Base-by-base conservation (phyloP, 768 basidiomycete genomes). In the Mycena rebaudengoi region DNA sequence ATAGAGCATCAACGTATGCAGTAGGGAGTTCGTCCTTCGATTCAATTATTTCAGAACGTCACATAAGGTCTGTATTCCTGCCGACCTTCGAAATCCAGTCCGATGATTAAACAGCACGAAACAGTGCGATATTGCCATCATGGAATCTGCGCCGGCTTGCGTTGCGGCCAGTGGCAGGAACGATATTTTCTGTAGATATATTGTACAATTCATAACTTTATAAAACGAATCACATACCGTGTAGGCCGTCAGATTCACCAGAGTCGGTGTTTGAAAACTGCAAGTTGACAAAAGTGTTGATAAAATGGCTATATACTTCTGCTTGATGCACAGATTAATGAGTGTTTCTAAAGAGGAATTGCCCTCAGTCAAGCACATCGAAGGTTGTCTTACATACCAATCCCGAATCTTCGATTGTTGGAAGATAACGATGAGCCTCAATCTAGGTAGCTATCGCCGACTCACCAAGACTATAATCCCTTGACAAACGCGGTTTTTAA, bases 1-100 rank as follows among this genome's bases (percentile, higher is more conserved):
- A 28, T 54, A 54, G 11, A 41, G 13, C 26, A 54, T 54, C n/a
- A 54, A n/a, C 4, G 39, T 54, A 54, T 54, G 10, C n/a, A 54
- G 11, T 3, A 53, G 11, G 3, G 37, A 40, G 10, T 53, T 53
- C 10, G 39, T 54, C 52, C 52, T 54, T 29, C n/a, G 35, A 18
- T 33, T 29, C 13, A 21, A 32, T 50, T 32, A 21, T n/a, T 29
- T 1, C 18, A 46, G 8, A 29, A 13, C 13, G 29, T 2, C 29
- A 4, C 4, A 25, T 14, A 28, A 11, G 14, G 12, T 46, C 7
- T 26, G 25, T 16, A n/a, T 30, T 3, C 28, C 18, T 20, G 29
- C 46, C 33, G 7, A 33, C 48, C 32, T 50, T 20, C n/a, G 18
- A 33, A 50, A 50, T 11, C 7, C 32, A 5, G 48, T 33, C 10